Evolutionary conservation across 305 asterid genomes (phyloP).

Genomic region (Solanum aculeatissimum): DNA sequence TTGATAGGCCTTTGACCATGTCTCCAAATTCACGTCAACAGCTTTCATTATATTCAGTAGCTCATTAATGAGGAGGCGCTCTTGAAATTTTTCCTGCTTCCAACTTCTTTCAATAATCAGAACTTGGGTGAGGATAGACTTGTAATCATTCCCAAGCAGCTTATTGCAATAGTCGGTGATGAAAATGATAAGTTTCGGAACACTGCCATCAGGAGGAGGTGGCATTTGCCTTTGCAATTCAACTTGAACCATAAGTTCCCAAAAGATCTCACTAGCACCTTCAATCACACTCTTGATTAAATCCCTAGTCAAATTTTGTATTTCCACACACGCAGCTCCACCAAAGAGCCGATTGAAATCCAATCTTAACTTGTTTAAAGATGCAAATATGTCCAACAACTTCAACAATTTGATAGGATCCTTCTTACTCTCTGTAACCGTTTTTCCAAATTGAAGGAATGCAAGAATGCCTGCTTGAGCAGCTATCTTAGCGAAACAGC

Average conservation of each 20-base stretch:
- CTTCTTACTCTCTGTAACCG: slow-evolving; percentile 81
- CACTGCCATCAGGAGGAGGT: slow-evolving; percentile 73
- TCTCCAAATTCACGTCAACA: slow-evolving; percentile 60
- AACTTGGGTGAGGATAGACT: slow-evolving; percentile 68
- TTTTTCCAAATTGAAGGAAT: slow-evolving; percentile 78
- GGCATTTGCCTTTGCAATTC: slow-evolving; percentile 77
- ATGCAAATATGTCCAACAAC: slow-evolving; percentile 74
- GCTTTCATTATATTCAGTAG: slow-evolving; percentile 57
- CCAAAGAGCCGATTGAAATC: slow-evolving; percentile 89
- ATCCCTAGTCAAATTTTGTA: slow-evolving; percentile 80
- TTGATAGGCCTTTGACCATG: slow-evolving; percentile 75
- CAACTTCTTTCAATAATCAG: slow-evolving; percentile 81
- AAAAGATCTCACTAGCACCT: slow-evolving; percentile 90
- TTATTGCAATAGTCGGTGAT: slow-evolving; percentile 80
- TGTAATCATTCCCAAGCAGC: slow-evolving; percentile 77
- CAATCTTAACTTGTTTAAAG: slow-evolving; percentile 64
- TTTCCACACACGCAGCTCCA: slow-evolving; percentile 80
- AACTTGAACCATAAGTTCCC: slow-evolving; percentile 87
- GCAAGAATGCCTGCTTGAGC: slow-evolving; percentile 90
- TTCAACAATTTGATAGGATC: slow-evolving; percentile 86
- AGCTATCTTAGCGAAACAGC: slow-evolving; percentile 81
- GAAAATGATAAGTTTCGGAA: slow-evolving; percentile 70
- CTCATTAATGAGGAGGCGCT: slow-evolving; percentile 53
- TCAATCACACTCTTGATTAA: slow-evolving; percentile 69
- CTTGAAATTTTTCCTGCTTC: slow-evolving; percentile 80